A percentile compares a stretch with the other conserved stretches of the same genome.
Evolutionary conservation across 1,284 basidiomycete genomes (phyloP).

Genomic region (Puccinia coronata): DNA sequence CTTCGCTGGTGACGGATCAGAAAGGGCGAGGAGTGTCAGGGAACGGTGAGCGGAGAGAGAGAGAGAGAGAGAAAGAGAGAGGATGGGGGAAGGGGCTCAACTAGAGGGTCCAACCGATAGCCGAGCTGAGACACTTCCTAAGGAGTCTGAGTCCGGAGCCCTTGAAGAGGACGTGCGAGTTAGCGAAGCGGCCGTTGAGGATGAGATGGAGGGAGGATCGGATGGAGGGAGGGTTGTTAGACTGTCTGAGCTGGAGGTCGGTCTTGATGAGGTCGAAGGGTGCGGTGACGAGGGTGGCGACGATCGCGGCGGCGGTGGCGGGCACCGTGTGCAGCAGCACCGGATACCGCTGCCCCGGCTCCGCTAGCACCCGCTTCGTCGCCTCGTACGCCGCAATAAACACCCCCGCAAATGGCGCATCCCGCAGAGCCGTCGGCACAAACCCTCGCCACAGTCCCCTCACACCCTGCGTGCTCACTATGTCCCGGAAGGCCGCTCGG

Average conservation of each 20-base stretch:
- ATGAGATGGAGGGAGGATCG: not conserved
- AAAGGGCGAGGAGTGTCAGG: not conserved
- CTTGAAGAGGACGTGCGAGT: slow-evolving; percentile 72
- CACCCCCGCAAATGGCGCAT: slow-evolving; percentile 93
- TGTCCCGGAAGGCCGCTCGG: slow-evolving; percentile 66
- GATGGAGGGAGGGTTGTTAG: slow-evolving; percentile 57
- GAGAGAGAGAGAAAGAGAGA: not conserved
- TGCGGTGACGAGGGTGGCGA: slow-evolving; percentile 55
- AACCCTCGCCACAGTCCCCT: slow-evolving; percentile 85
- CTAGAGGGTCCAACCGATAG: slow-evolving; percentile 89
- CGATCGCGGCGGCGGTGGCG: slow-evolving; percentile 54
- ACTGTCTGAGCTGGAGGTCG: slow-evolving; percentile 53
- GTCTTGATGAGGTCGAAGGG: slow-evolving; percentile 57
- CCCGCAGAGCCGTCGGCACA: slow-evolving; percentile 82
- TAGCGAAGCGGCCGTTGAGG: not conserved
- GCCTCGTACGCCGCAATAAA: slow-evolving; percentile 87
- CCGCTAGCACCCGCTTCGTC: not conserved
- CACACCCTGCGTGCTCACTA: slow-evolving; percentile 70
- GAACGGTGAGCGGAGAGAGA: not conserved
- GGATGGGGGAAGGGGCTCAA: slow-evolving; percentile 65
- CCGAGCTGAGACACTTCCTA: slow-evolving; percentile 83
- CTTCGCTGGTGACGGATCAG: slow-evolving; percentile 33
- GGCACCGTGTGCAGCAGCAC: not conserved
- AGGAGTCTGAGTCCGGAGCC: slow-evolving; percentile 78
- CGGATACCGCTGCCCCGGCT: not conserved